Percentiles rank a stretch among this genome's conserved stretches.
Conservation (phyloP, 257 asterid species). For the Avicennia marina region DNA sequence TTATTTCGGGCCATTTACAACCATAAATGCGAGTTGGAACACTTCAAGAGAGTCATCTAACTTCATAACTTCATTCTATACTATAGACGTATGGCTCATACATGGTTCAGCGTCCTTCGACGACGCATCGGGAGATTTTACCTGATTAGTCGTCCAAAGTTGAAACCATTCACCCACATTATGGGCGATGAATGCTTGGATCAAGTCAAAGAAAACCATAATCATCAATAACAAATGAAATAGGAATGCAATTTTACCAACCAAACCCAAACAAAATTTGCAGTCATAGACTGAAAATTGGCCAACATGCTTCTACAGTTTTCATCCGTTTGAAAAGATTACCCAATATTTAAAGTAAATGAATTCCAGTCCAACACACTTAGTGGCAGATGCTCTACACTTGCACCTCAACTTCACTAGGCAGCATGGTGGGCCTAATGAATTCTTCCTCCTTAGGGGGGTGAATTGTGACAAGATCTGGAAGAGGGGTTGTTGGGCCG, state of each 20-base stretch:
- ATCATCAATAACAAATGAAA: too few relatives aligned
- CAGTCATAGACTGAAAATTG: conserved; percentile 1
- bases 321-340: conserved; percentile 10
- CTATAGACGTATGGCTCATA: too few relatives aligned
- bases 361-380: background rate
- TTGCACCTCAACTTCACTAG: conserved; percentile 27
- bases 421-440: conserved; percentile 8
- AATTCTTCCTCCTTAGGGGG: conserved; percentile 30
- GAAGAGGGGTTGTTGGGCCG: conserved; percentile 34
- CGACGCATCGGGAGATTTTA: too few relatives aligned
- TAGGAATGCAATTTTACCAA: background rate
- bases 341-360: background rate
- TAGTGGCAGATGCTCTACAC: conserved; percentile 7
- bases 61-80: too few relatives aligned
- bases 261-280: conserved; percentile 1
- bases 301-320: background rate
- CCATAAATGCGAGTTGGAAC: too few relatives aligned
- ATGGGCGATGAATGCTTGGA: too few relatives aligned
- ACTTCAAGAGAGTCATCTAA: too few relatives aligned
- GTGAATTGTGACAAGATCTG: conserved; percentile 31
- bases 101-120: too few relatives aligned
- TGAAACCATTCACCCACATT: too few relatives aligned
- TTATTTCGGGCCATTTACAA: too few relatives aligned
- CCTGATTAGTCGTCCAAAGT: too few relatives aligned
- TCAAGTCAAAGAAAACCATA: too few relatives aligned